Evolutionary conservation across 106 monocot species (phyloP), one percentile per base, ranked within the genome.

Genomic region (Allium sativum): DNA sequence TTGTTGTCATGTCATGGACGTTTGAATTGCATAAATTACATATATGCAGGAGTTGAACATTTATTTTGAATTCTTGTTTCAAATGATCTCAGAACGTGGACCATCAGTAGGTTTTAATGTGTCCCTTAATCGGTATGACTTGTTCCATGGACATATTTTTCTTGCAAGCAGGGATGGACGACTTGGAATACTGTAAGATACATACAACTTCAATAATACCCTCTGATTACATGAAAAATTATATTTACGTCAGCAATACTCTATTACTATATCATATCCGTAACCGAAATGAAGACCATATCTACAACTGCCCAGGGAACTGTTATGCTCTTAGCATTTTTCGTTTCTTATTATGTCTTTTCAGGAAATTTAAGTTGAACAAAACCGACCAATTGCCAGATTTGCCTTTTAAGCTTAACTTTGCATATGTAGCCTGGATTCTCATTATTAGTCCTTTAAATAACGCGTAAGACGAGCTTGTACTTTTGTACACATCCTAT

Each of bases 121-220:
- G 42, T 79, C 82, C 3, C 77, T 98, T 19, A 85, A 63, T 69
- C 91, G 96, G 3, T 98, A 88, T 64, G 91, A 98, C 68, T 75
- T 98, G 57, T 98, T 98, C 53, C 96, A 98, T 75, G 96, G 96
- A 53, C 96, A 98, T 70, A 64, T 98, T 17, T 98, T 98, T 73
- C 71, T 98, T 10, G 96, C 87, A 20, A 46, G 78, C 51, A 56
- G 68, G 53, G 69, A 84, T 20, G 82, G 91, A 76, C 77, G 96
- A 42, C 84, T 98, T 48, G 91, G 96, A 40, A 88, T 98, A 65
- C 64, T 98, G 96, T 98, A 68, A 87, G 96, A 78, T 45, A 17
- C 17, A 8, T 41, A 19, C 5, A 31, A 31, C 31, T 31, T 31
- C 31, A 31, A 31, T 31, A 31, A 31, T 31, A 31, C 31, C 5